Evolutionary conservation across 805 yeast genomes (phyloP).

Genomic region (Suhomyces tanzawaensis): DNA sequence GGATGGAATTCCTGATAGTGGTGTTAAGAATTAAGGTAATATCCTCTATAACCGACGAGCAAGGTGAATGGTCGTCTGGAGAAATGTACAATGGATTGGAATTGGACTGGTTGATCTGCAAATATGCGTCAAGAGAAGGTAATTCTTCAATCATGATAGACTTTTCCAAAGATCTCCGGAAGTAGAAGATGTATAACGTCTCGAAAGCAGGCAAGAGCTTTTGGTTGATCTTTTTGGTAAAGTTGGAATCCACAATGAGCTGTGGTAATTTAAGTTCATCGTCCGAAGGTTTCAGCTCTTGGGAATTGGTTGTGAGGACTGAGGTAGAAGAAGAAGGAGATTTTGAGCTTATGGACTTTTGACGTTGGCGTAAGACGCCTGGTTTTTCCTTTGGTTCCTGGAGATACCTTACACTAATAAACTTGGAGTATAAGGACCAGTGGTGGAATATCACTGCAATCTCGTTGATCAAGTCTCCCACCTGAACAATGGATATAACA

Average conservation of each 20-base stretch:
- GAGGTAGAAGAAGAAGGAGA: neutral
- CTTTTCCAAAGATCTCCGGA: slow-evolving; percentile 76
- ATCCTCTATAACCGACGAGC: slow-evolving; percentile 86
- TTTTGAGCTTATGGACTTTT: neutral
- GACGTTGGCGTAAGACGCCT: too few species aligned
- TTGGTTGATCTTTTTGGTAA: slow-evolving; percentile 52
- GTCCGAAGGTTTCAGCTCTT: slow-evolving; percentile 5
- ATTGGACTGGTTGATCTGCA: neutral
- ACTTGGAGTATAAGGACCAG: slow-evolving; percentile 79
- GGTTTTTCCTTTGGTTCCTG: slow-evolving; percentile 13
- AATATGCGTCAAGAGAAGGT: slow-evolving; percentile 7
- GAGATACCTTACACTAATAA: slow-evolving; percentile 64
- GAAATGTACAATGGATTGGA: slow-evolving; percentile 6
- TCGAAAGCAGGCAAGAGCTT: slow-evolving; percentile 64
- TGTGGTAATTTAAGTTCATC: slow-evolving; percentile 43
- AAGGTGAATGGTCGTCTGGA: slow-evolving; percentile 59
- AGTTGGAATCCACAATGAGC: slow-evolving; percentile 52
- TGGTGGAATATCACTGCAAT: slow-evolving; percentile 74
- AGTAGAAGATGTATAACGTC: slow-evolving; percentile 58
- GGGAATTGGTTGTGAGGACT: neutral
- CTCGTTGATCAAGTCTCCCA: slow-evolving; percentile 69
- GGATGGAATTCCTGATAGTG: slow-evolving; percentile 60
- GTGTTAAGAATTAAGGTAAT: slow-evolving; percentile 69
- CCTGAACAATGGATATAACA: slow-evolving; percentile 53
- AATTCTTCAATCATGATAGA: slow-evolving; percentile 73